These are phyloP conservation scores for Diaporthe aspalathi DNA, from an alignment of 2,329 filamentous ascomycete species.

Conservation along the genomic window DNA sequence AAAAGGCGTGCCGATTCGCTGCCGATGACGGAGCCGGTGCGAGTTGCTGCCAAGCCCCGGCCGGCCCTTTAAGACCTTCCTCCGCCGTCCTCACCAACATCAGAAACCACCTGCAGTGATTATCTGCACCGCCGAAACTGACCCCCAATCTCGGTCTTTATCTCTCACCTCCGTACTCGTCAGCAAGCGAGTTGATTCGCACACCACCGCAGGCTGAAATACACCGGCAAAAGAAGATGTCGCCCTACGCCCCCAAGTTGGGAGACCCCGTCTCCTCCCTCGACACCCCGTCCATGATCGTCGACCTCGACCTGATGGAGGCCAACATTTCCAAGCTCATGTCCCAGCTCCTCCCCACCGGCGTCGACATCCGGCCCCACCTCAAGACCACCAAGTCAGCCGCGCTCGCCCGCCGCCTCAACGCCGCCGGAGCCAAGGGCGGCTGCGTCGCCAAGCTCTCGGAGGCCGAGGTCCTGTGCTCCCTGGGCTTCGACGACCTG, in stretches of 20 bases:
- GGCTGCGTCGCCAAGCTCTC: conserved; percentile 64
- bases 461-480: conserved; percentile 57
- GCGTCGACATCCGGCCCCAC: conserved; percentile 60
- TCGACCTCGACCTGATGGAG: conserved; percentile 64
- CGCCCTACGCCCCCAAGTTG: conserved; percentile 52
- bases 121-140: not conserved
- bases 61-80: not conserved
- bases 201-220: too few species aligned
- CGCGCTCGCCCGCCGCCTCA: conserved; percentile 56
- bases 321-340: conserved; percentile 61
- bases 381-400: conserved; percentile 65
- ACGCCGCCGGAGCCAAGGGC: conserved; percentile 59
- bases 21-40: conserved; percentile 6
- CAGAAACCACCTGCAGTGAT: not conserved
- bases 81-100: not conserved
- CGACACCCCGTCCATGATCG: conserved; percentile 68
- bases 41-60: conserved; percentile 4
- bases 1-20: not conserved
- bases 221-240: conserved; percentile 9
- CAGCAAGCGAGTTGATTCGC: not conserved
- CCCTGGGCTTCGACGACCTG: conserved; percentile 59
- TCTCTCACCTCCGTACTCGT: not conserved
- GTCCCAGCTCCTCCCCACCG: conserved; percentile 56
- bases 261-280: conserved; percentile 57
- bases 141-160: not conserved